Conservation (phyloP, 495 filamentous ascomycete genomes). For the Xylaria acuta region DNA sequence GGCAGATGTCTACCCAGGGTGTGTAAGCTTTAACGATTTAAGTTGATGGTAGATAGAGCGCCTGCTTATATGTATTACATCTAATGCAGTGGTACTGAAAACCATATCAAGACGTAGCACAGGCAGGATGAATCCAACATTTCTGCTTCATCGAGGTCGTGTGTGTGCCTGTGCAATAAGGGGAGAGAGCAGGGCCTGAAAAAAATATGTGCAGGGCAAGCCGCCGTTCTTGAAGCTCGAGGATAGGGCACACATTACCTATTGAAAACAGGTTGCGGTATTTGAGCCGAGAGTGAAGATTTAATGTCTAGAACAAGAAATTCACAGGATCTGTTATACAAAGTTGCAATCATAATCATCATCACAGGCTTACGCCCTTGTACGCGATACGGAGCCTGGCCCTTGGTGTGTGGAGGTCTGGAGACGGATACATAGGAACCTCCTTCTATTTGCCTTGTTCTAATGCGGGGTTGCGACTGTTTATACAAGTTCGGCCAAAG, state of each 20-base stretch:
- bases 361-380: not conserved
- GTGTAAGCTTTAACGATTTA: too few species aligned
- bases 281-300: not conserved
- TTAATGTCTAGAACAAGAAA: not conserved
- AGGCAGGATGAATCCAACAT: too few species aligned
- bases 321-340: not conserved
- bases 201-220: not conserved
- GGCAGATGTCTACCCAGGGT: too few species aligned
- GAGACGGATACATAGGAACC: slow-evolving; percentile 21
- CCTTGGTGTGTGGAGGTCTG: slow-evolving; percentile 6
- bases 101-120: too few species aligned
- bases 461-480: slow-evolving; percentile 26
- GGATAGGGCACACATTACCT: not conserved
- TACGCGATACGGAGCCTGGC: not conserved
- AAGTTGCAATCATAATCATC: not conserved
- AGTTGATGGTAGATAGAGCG: not conserved
- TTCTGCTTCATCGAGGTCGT: too few species aligned
- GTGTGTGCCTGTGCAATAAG: not conserved
- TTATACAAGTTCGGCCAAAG: slow-evolving; percentile 33
- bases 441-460: slow-evolving; percentile 31
- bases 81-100: too few species aligned
- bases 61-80: too few species aligned
- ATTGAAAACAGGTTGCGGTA: not conserved
- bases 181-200: not conserved
- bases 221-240: not conserved